A percentile compares a stretch with the other conserved stretches of the same genome.
Evolutionary conservation across 129 eudicot species (phyloP).

Genomic region (Saposhnikovia divaricata): DNA sequence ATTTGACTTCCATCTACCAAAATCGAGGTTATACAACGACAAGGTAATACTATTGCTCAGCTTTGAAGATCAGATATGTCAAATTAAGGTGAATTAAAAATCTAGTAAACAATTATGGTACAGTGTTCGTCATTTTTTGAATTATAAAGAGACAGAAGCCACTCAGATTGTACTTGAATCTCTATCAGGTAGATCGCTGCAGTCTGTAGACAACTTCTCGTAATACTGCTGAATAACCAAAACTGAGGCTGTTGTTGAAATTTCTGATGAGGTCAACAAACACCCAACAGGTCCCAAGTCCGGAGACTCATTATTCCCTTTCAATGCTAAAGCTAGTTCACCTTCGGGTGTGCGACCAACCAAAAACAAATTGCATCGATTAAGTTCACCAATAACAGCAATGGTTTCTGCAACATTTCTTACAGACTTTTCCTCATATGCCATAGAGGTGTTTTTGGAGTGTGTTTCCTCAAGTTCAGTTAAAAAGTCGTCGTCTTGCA

Average conservation of each 20-base stretch:
- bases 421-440: constrained; percentile 30
- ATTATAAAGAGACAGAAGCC: neutral
- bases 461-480: constrained; percentile 23
- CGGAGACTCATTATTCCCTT: constrained; percentile 33
- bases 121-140: neutral
- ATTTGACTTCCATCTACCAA: too few species aligned
- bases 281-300: constrained; percentile 64
- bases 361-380: constrained; percentile 43
- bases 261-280: constrained; percentile 30
- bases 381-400: constrained; percentile 20
- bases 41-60: too few species aligned
- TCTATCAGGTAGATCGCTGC: neutral
- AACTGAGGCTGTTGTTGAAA: constrained; percentile 43
- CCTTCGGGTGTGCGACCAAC: constrained; percentile 65
- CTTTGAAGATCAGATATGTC: neutral
- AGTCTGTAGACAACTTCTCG: constrained; percentile 20
- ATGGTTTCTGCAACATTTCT: constrained; percentile 20
- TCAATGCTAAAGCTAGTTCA: constrained; percentile 31
- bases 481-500: constrained; percentile 27
- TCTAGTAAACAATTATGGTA: neutral
- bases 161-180: neutral
- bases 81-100: neutral
- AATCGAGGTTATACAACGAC: too few species aligned
- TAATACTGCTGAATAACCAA: constrained; percentile 54
- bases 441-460: constrained; percentile 21